Evolutionary conservation across 345 rosid genomes (phyloP).

Genomic region (Euphorbia lathyris): DNA sequence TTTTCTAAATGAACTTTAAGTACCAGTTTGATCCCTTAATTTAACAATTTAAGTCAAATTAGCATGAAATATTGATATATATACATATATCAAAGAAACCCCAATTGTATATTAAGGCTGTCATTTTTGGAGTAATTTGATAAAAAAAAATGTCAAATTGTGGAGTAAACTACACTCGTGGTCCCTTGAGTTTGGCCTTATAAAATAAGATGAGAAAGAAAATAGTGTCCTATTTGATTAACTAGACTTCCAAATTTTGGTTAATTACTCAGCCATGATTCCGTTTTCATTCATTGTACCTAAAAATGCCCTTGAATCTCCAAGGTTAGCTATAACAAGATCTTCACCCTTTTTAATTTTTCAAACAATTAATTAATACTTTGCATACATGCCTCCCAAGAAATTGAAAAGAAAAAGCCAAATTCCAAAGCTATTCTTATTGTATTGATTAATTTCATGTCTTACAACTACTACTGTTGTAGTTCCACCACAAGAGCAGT

Average conservation of each 20-base stretch:
- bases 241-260: conserved; percentile 73
- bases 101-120: too few species aligned
- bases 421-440: too few species aligned
- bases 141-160: too few species aligned
- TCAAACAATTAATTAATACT: too few species aligned
- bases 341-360: conserved; percentile 48
- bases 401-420: not conserved
- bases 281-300: conserved; percentile 49
- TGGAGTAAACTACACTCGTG: too few species aligned
- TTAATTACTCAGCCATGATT: conserved; percentile 49
- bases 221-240: conserved; percentile 49
- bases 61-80: too few species aligned
- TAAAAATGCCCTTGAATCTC: conserved; percentile 83
- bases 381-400: not conserved
- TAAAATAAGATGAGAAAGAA: not conserved
- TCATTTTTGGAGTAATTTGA: too few species aligned
- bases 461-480: conserved; percentile 67
- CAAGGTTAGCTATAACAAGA: conserved; percentile 77
- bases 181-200: too few species aligned
- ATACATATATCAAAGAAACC: too few species aligned
- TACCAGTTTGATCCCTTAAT: too few species aligned
- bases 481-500: conserved; percentile 70
- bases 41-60: too few species aligned
- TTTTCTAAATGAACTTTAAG: too few species aligned
- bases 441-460: conserved; percentile 48